Evolutionary conservation across 768 basidiomycete species (phyloP).

Genomic region (Candolleomyces aberdarensis): DNA sequence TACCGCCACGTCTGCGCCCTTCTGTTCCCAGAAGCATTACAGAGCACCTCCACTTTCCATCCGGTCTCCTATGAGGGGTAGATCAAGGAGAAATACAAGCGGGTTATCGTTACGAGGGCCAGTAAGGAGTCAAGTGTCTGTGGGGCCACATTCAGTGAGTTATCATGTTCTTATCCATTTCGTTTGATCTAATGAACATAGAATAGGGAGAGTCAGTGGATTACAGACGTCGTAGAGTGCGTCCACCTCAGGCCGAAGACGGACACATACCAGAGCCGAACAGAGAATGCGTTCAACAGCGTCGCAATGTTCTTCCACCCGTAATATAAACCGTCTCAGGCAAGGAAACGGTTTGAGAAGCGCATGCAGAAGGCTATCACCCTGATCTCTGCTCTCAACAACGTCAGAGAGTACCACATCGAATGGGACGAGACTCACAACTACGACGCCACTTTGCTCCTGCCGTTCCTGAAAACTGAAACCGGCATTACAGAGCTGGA

Average conservation of each 20-base stretch:
- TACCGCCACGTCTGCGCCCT: constrained; percentile 21
- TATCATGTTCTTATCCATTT: neutral
- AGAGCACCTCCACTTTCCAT: constrained; percentile 17
- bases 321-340: constrained; percentile 26
- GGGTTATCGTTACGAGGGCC: constrained; percentile 21
- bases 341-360: constrained; percentile 30
- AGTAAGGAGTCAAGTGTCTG: constrained; percentile 25
- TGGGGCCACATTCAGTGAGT: constrained; percentile 27
- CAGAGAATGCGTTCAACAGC: constrained; percentile 25
- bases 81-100: constrained; percentile 21
- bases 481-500: constrained; percentile 30
- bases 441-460: constrained; percentile 35
- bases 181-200: neutral
- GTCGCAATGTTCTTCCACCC: constrained; percentile 26
- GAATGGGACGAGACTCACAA: constrained; percentile 34
- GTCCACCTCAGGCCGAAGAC: constrained; percentile 34
- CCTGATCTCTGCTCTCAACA: constrained; percentile 28
- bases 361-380: constrained; percentile 34
- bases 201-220: constrained; percentile 16
- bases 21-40: constrained; percentile 19
- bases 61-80: constrained; percentile 25
- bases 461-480: constrained; percentile 35
- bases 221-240: constrained; percentile 28
- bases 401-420: constrained; percentile 36
- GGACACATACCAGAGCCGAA: constrained; percentile 26